Conservation (phyloP, 441 rosid genomes). For the Sinapis alba region DNA sequence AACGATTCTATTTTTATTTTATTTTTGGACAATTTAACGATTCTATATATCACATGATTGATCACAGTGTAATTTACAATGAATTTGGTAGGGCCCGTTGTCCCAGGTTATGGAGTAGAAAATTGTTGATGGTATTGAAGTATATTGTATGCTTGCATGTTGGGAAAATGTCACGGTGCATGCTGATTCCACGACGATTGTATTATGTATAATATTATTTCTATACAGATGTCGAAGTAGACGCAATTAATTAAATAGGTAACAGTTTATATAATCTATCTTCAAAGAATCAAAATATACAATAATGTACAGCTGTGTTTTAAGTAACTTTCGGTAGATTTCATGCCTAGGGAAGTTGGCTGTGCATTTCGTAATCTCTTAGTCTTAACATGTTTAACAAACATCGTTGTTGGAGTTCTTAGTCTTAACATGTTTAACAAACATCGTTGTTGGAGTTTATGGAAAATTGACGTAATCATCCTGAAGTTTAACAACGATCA, state of each 20-base stretch:
- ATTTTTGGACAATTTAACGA: slow-evolving; percentile 7
- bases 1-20: too few relatives aligned
- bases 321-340: not conserved
- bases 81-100: slow-evolving; percentile 23
- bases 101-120: slow-evolving; percentile 20
- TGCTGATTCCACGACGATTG: slow-evolving; percentile 26
- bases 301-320: not conserved
- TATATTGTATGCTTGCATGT: slow-evolving; percentile 17
- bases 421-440: slow-evolving; percentile 18
- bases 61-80: not conserved
- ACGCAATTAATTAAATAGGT: slow-evolving; percentile 16
- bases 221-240: slow-evolving; percentile 21
- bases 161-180: slow-evolving; percentile 33
- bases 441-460: not conserved
- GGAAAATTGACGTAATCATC: not conserved
- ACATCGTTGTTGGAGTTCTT: not conserved
- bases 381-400: slow-evolving; percentile 8
- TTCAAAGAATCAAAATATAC: slow-evolving; percentile 23
- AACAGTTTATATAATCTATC: too few relatives aligned
- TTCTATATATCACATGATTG: slow-evolving; percentile 5
- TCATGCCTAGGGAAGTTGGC: not conserved
- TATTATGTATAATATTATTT: not conserved
- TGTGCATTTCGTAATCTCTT: not conserved
- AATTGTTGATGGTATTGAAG: not conserved
- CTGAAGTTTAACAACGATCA: not conserved